Base-by-base conservation (phyloP, 768 basidiomycete species). In the Kwoniella bestiolae region DNA sequence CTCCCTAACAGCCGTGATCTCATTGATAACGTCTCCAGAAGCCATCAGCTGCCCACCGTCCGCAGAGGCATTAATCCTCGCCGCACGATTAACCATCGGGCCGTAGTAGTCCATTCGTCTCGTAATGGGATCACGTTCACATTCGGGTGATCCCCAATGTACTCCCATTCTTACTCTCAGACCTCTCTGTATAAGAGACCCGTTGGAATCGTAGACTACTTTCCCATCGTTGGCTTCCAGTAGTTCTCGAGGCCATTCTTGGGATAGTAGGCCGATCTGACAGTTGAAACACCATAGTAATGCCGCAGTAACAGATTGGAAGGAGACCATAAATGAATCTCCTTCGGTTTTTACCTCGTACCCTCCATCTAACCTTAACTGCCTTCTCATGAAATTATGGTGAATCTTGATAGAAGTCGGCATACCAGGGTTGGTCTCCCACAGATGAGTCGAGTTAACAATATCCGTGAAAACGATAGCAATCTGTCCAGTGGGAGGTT, bases 301-400 rank as follows among this genome's bases (percentile, higher is more conserved):
- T 0, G 92, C 96, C 0, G 90, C 86, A 1, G 92, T 84, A 12
- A 92, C 86, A 2, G 89, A 91, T 2, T 92, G 91, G 86, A 99
- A 99, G 23, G 95, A 92, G 58, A 94, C 94, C 91, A 99, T 94
- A 84, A 99, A 99, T 0, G 95, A 89, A 75, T 98, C 96, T 29
- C 96, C 96, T 88, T 99, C 96, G 11, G 96, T 99, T 83, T 99
- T 99, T 76, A 98, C 95, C 82, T 97, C 93, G 80, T 98, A 99
- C 0, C 96, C 96, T 29, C 94, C 94, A 73, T 94, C 94, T 45
- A 90, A 84, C 29, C 95, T 87, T 32, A 97, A 83, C 66, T 90
- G 88, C 5, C 94, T 86, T 23, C 96, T 88, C 50, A 98, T 85
- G 25, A 97, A 84, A 56, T 83, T 85, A 78, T 98, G 94, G 82